Evolutionary conservation across 768 basidiomycete species (phyloP).

Genomic region (Suillus cothurnatus): DNA sequence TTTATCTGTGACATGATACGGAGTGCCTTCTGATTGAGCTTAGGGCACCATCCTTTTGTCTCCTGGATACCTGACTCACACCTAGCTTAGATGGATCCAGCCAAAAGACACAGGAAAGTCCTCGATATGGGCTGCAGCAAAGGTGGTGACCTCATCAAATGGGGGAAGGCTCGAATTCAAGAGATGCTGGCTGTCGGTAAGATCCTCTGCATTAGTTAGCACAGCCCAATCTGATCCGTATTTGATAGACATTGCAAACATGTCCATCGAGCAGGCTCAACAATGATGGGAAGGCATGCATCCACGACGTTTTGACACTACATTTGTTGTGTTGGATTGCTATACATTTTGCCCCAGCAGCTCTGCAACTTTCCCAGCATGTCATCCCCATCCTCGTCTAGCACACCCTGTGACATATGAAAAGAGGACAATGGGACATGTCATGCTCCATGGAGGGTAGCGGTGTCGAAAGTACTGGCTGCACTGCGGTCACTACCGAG

Average conservation of each 20-base stretch:
- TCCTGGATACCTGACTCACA: too few species aligned
- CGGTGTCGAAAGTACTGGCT: too few species aligned
- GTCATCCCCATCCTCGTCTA: too few species aligned
- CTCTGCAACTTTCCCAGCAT: too few species aligned
- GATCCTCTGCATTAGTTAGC: neutral
- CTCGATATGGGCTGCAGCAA: slow-evolving; percentile 99
- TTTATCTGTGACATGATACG: too few species aligned
- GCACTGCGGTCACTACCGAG: too few species aligned
- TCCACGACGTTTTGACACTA: slow-evolving; percentile 66
- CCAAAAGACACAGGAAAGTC: slow-evolving; percentile 64
- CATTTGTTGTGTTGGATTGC: slow-evolving; percentile 88
- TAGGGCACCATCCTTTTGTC: too few species aligned
- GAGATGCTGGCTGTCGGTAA: slow-evolving; percentile 84
- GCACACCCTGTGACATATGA: too few species aligned
- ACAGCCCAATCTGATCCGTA: slow-evolving; percentile 4
- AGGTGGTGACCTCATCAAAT: slow-evolving; percentile 95
- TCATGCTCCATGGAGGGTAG: too few species aligned
- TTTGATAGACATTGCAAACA: slow-evolving; percentile 76
- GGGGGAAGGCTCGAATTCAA: slow-evolving; percentile 81
- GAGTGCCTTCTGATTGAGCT: too few species aligned
- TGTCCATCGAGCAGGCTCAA: slow-evolving; percentile 89
- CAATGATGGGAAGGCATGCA: slow-evolving; percentile 61
- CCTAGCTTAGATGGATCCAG: too few species aligned
- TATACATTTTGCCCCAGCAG: slow-evolving; percentile 67
- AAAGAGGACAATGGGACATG: too few species aligned